These are phyloP conservation scores for Fusarium xyrophilum DNA, from an alignment of 2,329 filamentous ascomycete species.

Conservation along the genomic window DNA sequence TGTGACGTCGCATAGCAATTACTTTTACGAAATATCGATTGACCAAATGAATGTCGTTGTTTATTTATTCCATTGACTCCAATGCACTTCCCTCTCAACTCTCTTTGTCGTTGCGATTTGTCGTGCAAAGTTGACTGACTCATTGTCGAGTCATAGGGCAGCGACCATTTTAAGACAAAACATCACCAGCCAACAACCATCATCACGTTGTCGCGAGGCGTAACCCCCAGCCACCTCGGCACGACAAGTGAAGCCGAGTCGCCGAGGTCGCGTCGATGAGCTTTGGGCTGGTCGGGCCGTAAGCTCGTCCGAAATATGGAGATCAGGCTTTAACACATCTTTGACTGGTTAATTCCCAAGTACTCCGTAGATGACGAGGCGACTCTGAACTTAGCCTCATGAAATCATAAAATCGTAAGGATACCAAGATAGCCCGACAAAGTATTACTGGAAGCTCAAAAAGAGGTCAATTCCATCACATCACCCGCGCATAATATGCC, in stretches of 20 bases:
- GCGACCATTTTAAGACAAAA: background rate
- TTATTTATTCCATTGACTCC: background rate
- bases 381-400: fast-evolving
- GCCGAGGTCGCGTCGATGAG: background rate
- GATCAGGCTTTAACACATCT: fast-evolving
- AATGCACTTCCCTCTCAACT: fast-evolving
- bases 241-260: too few species aligned
- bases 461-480: fast-evolving
- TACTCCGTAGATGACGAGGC: too few species aligned
- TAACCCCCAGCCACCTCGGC: background rate
- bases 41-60: too few species aligned
- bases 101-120: too few species aligned
- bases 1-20: background rate
- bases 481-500: fast-evolving
- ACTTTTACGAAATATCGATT: fast-evolving
- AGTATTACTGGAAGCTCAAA: background rate
- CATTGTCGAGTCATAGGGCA: background rate
- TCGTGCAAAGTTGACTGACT: background rate
- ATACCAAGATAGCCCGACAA: background rate
- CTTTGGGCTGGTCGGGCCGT: background rate
- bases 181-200: background rate
- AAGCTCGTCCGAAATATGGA: background rate
- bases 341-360: fast-evolving
- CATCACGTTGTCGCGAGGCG: background rate
- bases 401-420: background rate